Base-by-base conservation (phyloP, 768 basidiomycete genomes). In the Serendipita indica region DNA sequence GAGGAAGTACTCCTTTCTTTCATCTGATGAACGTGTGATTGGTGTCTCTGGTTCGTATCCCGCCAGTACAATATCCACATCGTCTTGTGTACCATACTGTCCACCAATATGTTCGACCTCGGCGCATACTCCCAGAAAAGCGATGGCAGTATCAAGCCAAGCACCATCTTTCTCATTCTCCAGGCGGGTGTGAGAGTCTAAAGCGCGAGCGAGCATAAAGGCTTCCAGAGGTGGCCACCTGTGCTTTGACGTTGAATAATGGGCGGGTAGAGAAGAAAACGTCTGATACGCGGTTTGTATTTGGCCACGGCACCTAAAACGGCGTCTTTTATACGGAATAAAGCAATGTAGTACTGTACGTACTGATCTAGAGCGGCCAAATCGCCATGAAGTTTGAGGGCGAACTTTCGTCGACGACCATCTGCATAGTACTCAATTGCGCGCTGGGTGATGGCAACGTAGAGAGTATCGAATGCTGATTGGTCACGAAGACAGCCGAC, bases 311-410 rank as follows among this genome's bases (percentile, higher is more conserved):
- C 84, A 77, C 3, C 90, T 92, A 62, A 28, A 45, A 57, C 16
- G 6, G 22, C 39, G 4, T 33, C 7, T 7, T 32, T 7, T 20
- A 10, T 39, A 58, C 45, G 39, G 28, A 33, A 41, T 34, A 41
- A 63, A 35, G 33, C 22, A 10, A 2, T n/a, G 1, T 43, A 16
- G 43, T 18, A 46, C 43, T 5, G 33, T 28, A 72, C 90, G 63
- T 72, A 97, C 94, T 84, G 69, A 63, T 97, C 92, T 34, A 98
- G 77, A 14, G 86, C 88, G 2, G 92, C 94, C 14, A 97, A 74
- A 64, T 79, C 83, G 1, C 87, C 89, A 62, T 92, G 87, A 52
- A 97, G 70, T 64, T 85, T 86, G 33, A 93, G 72, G 7, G 90
- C 91, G 66, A 86, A 89, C 65, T 94, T 86, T 52, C 83, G 77